Evolutionary conservation across 768 basidiomycete species (phyloP).

Genomic region (Boletus rubroflammeus): DNA sequence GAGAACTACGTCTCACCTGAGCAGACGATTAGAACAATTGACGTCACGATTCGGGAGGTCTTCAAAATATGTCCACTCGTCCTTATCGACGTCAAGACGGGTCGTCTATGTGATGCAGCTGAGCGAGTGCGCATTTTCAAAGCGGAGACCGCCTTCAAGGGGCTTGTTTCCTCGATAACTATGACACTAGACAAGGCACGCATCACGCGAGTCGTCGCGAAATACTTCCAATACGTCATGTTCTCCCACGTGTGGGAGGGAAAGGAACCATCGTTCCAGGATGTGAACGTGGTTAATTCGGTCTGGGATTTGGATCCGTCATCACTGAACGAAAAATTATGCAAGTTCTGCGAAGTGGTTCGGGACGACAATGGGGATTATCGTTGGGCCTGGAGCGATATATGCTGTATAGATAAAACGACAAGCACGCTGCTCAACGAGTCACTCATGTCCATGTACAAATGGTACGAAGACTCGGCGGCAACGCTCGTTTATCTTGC

Average conservation of each 20-base stretch:
- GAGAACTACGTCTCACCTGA: slow-evolving; percentile 2
- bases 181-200: not conserved
- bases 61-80: not conserved
- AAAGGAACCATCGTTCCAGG: not conserved
- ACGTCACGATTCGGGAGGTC: not conserved
- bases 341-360: not conserved
- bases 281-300: not conserved
- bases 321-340: not conserved
- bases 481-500: not conserved
- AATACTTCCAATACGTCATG: not conserved
- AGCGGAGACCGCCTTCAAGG: not conserved
- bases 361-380: not conserved
- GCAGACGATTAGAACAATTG: not conserved
- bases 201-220: not conserved
- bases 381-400: not conserved
- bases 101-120: not conserved
- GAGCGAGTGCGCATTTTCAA: not conserved
- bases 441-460: not conserved
- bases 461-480: not conserved
- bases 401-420: not conserved
- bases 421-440: not conserved
- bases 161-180: not conserved
- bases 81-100: not conserved
- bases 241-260: not conserved
- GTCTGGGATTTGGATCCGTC: not conserved